phyloP scores from a whole-genome alignment of 371 early-diverging fungal genomes.

The Sporodiniella umbellata region DNA sequence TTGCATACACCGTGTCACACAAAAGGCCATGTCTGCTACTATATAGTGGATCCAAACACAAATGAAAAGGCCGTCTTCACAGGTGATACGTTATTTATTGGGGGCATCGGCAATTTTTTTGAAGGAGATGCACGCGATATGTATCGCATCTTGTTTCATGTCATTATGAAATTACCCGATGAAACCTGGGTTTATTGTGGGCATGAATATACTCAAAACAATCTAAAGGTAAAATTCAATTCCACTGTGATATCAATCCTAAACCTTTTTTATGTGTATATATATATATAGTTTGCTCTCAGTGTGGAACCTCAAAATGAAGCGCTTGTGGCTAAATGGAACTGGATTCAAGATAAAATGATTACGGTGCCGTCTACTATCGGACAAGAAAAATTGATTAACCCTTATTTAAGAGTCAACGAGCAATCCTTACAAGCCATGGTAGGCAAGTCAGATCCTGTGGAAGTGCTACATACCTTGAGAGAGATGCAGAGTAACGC shows the following conservation, averaged over 20 bases:
- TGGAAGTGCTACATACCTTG: constrained; percentile 74
- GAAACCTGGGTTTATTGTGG: constrained; percentile 92
- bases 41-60: constrained; percentile 58
- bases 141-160: constrained; percentile 71
- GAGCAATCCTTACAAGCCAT: constrained; percentile 66
- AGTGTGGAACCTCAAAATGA: constrained; percentile 49
- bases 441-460: constrained; percentile 64
- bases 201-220: constrained; percentile 33
- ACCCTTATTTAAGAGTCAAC: constrained; percentile 86
- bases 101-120: constrained; percentile 90
- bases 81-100: constrained; percentile 46
- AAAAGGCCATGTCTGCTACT: constrained; percentile 84
- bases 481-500: constrained; percentile 74
- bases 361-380: constrained; percentile 86
- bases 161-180: constrained; percentile 72
- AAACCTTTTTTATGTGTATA: too few relatives aligned
- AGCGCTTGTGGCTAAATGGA: constrained; percentile 51
- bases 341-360: constrained; percentile 48
- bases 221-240: constrained; percentile 37
- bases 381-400: constrained; percentile 79
- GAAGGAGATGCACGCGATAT: constrained; percentile 90
- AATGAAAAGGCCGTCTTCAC: constrained; percentile 47
- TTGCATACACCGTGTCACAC: constrained; percentile 89
- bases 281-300: constrained; percentile 37
- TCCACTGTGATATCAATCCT: neutral